Base-by-base conservation (phyloP, 192 early-diverging fungal genomes). In the Backusella sp. region DNA sequence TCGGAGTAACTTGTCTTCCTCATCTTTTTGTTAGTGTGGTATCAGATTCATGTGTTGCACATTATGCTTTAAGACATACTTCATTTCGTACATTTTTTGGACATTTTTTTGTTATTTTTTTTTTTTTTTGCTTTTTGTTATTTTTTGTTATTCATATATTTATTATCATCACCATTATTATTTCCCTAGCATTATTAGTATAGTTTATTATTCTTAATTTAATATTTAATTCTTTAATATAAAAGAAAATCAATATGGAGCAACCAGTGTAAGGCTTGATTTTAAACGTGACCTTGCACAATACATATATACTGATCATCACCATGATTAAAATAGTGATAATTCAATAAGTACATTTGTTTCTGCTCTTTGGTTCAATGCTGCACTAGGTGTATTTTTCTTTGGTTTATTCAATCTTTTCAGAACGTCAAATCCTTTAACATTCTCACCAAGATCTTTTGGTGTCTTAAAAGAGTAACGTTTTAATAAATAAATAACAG, bases 381-480 rank as follows among this genome's bases (percentile, higher is more conserved):
- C 79, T 0, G 83, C 73, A 8, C 23, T 93, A 7, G 87, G 86
- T 9, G 32, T 84, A 3, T 77, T 68, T 1, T 73, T 93, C 28
- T 86, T 91, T 77, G 41, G 86, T 1, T 73, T 84, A n/a, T 96
- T 96, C 80, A 85, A 84, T 68, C 71, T 97, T n/a, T 81, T 93
- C 19, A 83, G 96, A 6, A 87, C 88, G 6, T 84, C 84, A 39
- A 84, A 88, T 19, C 88, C 85, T n/a, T 84, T 87, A 23, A 89
- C 93, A 36, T 97, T 94, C 49, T 85, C 89, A 46, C 93, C 94
- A 12, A 86, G 92, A 39, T 89, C 90, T n/a, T 89, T 90, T 75
- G 80, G 89, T 7, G 86, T 92, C 7, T 77, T 80, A n/a, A 78
- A 89, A 79, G 82, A 85, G 90, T 82, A 81, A 62, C 37, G 3